These are phyloP conservation scores for Artemisia argyi DNA, from an alignment of 129 eudicot species.

Conservation along the genomic window DNA sequence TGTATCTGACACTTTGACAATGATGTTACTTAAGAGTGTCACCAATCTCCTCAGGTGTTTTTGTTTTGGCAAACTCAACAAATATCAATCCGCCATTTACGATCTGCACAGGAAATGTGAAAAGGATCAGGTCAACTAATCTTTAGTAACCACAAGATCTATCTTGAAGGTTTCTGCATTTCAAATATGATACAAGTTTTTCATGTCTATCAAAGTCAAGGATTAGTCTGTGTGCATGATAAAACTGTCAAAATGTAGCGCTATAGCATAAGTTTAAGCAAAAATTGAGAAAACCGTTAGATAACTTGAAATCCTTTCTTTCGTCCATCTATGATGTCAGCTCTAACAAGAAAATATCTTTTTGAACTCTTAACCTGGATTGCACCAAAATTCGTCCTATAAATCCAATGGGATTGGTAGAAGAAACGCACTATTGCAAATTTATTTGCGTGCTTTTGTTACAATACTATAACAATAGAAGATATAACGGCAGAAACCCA, in stretches of 20 bases:
- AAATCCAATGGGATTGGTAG: too few relatives aligned
- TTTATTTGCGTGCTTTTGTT: too few relatives aligned
- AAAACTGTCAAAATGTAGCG: too few relatives aligned
- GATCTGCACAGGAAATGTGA: slow-evolving; percentile 40
- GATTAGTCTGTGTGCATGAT: too few relatives aligned
- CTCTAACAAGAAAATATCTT: neutral
- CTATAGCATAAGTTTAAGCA: too few relatives aligned
- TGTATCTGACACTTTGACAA: neutral
- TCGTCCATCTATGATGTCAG: neutral
- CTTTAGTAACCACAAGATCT: neutral
- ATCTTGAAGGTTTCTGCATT: slow-evolving; percentile 5
- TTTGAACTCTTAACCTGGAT: neutral
- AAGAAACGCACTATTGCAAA: too few relatives aligned
- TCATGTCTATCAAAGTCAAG: too few relatives aligned
- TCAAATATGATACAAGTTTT: too few relatives aligned
- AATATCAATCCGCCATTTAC: slow-evolving; percentile 64
- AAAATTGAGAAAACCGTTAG: neutral
- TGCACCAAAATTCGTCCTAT: too few relatives aligned
- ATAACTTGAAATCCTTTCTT: neutral
- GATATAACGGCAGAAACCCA: too few relatives aligned
- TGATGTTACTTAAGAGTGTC: neutral
- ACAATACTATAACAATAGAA: too few relatives aligned
- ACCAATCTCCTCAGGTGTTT: slow-evolving; percentile 20
- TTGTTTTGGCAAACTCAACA: slow-evolving; percentile 63
- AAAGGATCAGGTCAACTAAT: neutral